Base-by-base conservation (phyloP, 306 rosid genomes). In the Styphnolobium japonicum region DNA sequence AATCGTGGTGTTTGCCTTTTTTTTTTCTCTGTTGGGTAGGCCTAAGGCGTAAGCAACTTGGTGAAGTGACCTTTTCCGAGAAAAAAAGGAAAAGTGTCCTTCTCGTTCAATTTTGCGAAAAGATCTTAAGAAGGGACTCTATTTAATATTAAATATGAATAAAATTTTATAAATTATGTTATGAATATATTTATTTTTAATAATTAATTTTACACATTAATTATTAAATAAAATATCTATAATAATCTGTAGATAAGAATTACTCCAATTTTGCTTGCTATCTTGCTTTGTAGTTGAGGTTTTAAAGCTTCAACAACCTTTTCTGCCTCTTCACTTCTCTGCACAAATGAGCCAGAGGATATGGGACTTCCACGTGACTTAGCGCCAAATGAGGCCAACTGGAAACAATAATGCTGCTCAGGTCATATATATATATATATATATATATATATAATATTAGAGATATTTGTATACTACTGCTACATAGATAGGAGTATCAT, bases 271-370 rank as follows among this genome's bases (percentile, higher is more conserved):
- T n/a, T n/a, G n/a, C n/a, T n/a, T n/a, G n/a, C n/a, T n/a, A 2
- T 8, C 10, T 10, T 16, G 15, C 39, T 39, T 57, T 7, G 0
- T 12, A 56, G 67, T 25, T 73, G 2, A 16, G 42, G 25, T 4
- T 56, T 73, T 57, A 56, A 73, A 8, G 67, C 36, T 73, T 73
- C 78, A 73, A 56, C 78, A 15, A 73, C 68, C 56, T 25, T 39
- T 55, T 25, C 53, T 72, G 53, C 10, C n/a, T 22, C 25, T 73
- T 40, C 23, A 39, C 21, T 73, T 39, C 40, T 73, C 40, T n/a
- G n/a, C 18, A 25, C 29, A 56, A 25, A 22, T 7, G 23, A 62
- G 25, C 14, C 21, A 62, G 48, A 15, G 34, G 16, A 29, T 60
- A 60, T n/a, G 48, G 25, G 16, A 56, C 18, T 39, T 37, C 67